Base-by-base conservation (phyloP, 2,329 filamentous ascomycete genomes). In the Metarhizium anisopliae region DNA sequence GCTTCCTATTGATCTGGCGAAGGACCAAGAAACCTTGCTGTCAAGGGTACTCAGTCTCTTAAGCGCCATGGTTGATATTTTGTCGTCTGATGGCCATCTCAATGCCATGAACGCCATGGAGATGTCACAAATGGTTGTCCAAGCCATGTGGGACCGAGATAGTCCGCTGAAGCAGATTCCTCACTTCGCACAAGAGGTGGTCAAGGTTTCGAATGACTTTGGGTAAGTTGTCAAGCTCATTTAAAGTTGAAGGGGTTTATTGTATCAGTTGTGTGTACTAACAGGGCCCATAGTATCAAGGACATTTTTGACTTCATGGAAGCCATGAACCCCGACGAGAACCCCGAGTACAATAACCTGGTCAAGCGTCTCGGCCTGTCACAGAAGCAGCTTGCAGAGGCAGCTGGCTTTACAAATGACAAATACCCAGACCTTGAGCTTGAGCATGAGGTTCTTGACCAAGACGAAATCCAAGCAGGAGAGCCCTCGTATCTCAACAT, bases 101-200 rank as follows among this genome's bases (percentile, higher is more conserved):
- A 99, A 99, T 68, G 93, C 94, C 58, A 95, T 96, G 86, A 92
- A 87, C 65, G 94, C 94, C 32, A 99, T 99, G 93, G 94, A 99
- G 71, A 90, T 99, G 82, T 95, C 90, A 13, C 94, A 99, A 69
- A 99, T 99, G 94, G 90, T 95, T 54, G 92, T 99, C 3, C 94
- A 99, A 74, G 92, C 88, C 52, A 96, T 97, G 90, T 99, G 94
- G 94, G 93, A 99, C 73, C 88, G 92, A 56, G 94, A 99, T 70
- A 95, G 89, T 65, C 92, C 94, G 43, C 80, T 99, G 62, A 96
- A 96, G 76, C 94, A 99, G 72, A 96, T 99, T 66, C 94, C 94
- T 62, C 90, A 97, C 75, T 97, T 97, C 70, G 84, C 86, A 16
- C 82, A 86, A 42, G 86, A 93, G 59, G 86, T 88, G 52, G 86